A percentile compares a stretch with the other conserved stretches of the same genome.
Evolutionary conservation across 495 filamentous ascomycete genomes (phyloP).

Genomic region (Aspergillus saccharolyticus): DNA sequence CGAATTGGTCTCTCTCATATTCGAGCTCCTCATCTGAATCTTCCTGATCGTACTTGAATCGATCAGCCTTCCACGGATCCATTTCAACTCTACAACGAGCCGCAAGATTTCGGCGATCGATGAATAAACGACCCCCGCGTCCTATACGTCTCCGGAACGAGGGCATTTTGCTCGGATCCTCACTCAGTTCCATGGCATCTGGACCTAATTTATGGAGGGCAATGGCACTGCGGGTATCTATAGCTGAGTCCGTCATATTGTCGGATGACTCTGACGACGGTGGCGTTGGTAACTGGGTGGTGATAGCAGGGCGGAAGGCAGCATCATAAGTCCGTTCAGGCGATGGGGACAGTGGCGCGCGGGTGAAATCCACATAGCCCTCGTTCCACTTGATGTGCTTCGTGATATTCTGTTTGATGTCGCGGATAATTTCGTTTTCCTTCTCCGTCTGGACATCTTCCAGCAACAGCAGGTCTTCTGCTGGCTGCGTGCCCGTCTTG

Average conservation of each 20-base stretch:
- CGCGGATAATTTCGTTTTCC: slow-evolving; percentile 68
- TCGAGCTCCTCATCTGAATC: slow-evolving; percentile 65
- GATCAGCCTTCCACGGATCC: slow-evolving; percentile 55
- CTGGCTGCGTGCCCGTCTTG: slow-evolving; percentile 60
- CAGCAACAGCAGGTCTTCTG: slow-evolving; percentile 69
- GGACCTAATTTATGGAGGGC: slow-evolving; percentile 46
- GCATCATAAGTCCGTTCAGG: slow-evolving; percentile 52
- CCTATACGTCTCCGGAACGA: slow-evolving; percentile 68
- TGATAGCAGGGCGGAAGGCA: slow-evolving; percentile 72
- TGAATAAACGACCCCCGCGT: slow-evolving; percentile 71
- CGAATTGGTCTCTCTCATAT: slow-evolving; percentile 67
- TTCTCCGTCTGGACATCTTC: slow-evolving; percentile 75
- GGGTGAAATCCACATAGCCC: slow-evolving; percentile 77
- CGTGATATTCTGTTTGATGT: slow-evolving; percentile 73
- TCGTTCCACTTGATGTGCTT: slow-evolving; percentile 86
- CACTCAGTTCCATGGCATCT: slow-evolving; percentile 41
- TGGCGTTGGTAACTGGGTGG: slow-evolving; percentile 79
- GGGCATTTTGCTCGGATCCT: slow-evolving; percentile 46
- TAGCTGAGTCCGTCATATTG: slow-evolving; percentile 44
- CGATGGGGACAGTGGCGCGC: slow-evolving; percentile 71
- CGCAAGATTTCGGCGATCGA: slow-evolving; percentile 62
- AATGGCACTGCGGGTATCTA: slow-evolving; percentile 38
- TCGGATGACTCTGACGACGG: slow-evolving; percentile 73
- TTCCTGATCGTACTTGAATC: slow-evolving; percentile 75
- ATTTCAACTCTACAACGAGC: slow-evolving; percentile 48